These are phyloP conservation scores for Fereydounia khargensis DNA, from an alignment of 1,284 basidiomycete genomes.

Conservation along the genomic window DNA sequence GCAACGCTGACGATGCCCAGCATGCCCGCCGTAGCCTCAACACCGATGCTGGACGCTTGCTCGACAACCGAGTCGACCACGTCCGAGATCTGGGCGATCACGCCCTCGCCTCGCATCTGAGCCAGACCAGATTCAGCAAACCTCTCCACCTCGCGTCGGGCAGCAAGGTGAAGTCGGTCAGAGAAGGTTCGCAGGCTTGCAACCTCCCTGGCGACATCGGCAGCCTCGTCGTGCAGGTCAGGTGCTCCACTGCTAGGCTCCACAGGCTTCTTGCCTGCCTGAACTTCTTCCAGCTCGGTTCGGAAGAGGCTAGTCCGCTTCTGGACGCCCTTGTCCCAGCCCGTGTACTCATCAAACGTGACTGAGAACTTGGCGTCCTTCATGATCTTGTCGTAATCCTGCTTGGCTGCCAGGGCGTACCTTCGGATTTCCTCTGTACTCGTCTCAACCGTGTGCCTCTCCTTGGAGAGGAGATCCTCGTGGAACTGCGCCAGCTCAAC, in stretches of 20 bases:
- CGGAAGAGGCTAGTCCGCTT: slow-evolving; percentile 27
- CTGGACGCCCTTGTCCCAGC: slow-evolving; percentile 47
- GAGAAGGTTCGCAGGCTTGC: slow-evolving; percentile 9
- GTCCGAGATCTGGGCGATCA: slow-evolving; percentile 22
- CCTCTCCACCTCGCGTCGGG: slow-evolving; percentile 26
- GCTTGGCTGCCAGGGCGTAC: slow-evolving; percentile 29
- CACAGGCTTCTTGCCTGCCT: slow-evolving; percentile 18
- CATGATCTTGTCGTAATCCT: slow-evolving; percentile 44
- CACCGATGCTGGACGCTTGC: slow-evolving; percentile 27
- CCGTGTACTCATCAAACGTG: slow-evolving; percentile 46
- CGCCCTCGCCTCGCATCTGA: slow-evolving; percentile 33
- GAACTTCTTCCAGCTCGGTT: slow-evolving; percentile 31
- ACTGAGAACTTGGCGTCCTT: slow-evolving; percentile 40
- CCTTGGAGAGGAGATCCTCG: slow-evolving; percentile 23
- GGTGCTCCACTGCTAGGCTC: slow-evolving; percentile 13
- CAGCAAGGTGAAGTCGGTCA: slow-evolving; percentile 32
- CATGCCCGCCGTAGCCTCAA: slow-evolving; percentile 33
- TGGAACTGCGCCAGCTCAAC: slow-evolving; percentile 28
- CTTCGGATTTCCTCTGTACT: slow-evolving; percentile 35
- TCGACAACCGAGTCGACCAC: slow-evolving; percentile 29
- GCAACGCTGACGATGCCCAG: slow-evolving; percentile 27
- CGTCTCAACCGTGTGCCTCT: slow-evolving; percentile 33
- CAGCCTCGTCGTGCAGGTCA: slow-evolving; percentile 24
- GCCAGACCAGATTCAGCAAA: slow-evolving; percentile 21
- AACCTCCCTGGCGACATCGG: slow-evolving; percentile 30